Percentiles rank a stretch among this genome's conserved stretches.
Conservation (phyloP, 495 filamentous ascomycete species). For the Podospora didyma region DNA sequence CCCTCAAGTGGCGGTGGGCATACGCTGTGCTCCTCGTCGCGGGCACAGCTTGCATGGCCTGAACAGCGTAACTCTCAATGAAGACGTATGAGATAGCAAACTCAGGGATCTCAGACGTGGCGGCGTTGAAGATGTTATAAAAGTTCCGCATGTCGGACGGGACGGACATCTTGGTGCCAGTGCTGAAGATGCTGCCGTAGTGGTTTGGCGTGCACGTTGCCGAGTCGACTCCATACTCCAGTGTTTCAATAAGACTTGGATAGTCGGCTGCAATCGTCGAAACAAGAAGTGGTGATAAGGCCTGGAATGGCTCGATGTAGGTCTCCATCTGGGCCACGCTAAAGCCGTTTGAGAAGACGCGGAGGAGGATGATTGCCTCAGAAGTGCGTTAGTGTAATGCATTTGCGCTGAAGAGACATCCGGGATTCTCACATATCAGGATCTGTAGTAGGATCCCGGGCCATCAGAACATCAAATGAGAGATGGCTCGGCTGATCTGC, state of each 20-base stretch:
- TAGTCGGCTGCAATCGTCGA: conserved; percentile 30
- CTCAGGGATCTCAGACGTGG: conserved; percentile 6
- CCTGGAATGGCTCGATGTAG: conserved; percentile 27
- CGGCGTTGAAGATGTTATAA: conserved; percentile 38
- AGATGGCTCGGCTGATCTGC: background rate
- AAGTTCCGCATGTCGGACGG: conserved; percentile 33
- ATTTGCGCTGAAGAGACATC: too few species aligned
- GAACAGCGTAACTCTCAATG: conserved; percentile 49
- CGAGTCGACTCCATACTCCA: conserved; percentile 27
- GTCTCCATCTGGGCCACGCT: background rate
- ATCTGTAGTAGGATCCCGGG: background rate
- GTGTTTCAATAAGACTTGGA: conserved; percentile 38
- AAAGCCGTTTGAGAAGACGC: background rate
- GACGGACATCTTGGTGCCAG: conserved; percentile 42
- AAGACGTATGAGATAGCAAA: conserved; percentile 40
- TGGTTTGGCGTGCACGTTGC: conserved; percentile 38
- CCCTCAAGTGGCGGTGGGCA: conserved; percentile 34
- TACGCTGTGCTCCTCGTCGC: conserved; percentile 38
- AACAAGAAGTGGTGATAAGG: conserved; percentile 32
- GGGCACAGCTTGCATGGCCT: conserved; percentile 39
- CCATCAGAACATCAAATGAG: background rate
- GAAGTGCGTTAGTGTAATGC: background rate
- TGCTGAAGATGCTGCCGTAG: conserved; percentile 39
- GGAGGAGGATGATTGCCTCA: background rate
- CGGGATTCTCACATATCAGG: background rate